Evolutionary conservation across 1,284 basidiomycete species (phyloP), one percentile per base, ranked within the genome.

Genomic region (Fistulinella staudtii): DNA sequence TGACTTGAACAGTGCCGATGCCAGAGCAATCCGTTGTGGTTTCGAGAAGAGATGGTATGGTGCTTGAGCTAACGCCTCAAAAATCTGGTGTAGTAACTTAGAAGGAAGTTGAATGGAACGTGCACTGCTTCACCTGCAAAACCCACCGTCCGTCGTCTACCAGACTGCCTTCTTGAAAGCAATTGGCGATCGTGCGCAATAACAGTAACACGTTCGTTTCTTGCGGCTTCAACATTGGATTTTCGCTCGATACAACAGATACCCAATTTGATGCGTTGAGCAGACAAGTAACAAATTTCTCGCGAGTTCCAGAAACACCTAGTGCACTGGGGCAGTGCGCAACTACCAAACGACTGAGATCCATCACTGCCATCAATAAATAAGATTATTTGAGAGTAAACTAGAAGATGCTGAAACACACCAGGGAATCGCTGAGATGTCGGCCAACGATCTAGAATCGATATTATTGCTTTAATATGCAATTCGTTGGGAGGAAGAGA

Each of bases 181-280:
- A 69, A 61, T 99, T 99, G 17, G 89, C 83, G 17, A 97, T 57
- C 0, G 83, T 83, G 17, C 95, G 79, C 42, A 96, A 68, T 1
- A 88, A 75, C n/a, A 99, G 76, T 53, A 96, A 73, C 8, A 86
- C 76, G 60, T 96, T 97, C 9, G 87, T 94, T 57, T 94, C 90
- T 39, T 83, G 73, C 2, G 77, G 64, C 66, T 93, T 95, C 5
- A 71, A 63, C 27, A 84, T 62, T 1, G 81, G 73, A 21, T 67
- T 63, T 10, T 71, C 61, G 69, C 78, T 77, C 39, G 79, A 77
- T 15, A 60, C 61, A 39, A 60, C 54, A 27, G 51, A 48, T 30
- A 45, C 65, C 85, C 88, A 93, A 34, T 85, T 81, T 1, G 84
- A 80, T 3, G 82, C 85, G 42, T 70, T 72, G 58, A 92, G 78